Base-by-base conservation (phyloP, 1,284 basidiomycete genomes). In the Kwoniella shivajii region DNA sequence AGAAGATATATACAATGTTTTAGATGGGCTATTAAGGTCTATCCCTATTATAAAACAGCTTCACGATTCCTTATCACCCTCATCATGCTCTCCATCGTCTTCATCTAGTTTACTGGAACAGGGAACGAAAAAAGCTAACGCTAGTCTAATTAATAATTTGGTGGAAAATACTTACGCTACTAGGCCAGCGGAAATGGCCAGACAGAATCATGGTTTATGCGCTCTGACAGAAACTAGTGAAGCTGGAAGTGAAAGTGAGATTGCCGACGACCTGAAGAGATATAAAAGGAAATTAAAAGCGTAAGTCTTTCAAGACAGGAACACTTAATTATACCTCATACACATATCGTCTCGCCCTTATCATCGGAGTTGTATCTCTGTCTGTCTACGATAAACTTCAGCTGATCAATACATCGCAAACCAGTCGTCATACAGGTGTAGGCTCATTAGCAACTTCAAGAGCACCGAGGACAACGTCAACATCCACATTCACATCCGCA, bases 201-300 rank as follows among this genome's bases (percentile, higher is more conserved):
- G 55, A 7, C 56, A 55, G 20, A 46, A 52, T 27, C 53, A 55
- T 10, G 61, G 59, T 18, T 54, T 74, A 24, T 62, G 60, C 11
- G 46, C 56, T n/a, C 37, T 72, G 33, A 51, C 50, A 1, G 72
- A 74, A 57, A 56, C 56, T 3, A 61, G 53, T 5, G 71, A 69
- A 37, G 51, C 50, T 33, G 69, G 39, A n/a, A 47, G 43, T 20
- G 57, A 55, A 33, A 31, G 27, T 34, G 47, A 42, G 7, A 43
- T 43, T 16, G 42, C 22, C 43, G 30, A 37, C 11, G 57, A 50
- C 14, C 18, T 37, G 6, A 48, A 49, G n/a, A 37, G 31, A 11
- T 38, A 33, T 14, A 44, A 44, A 18, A 39, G 38, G 30, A 49
- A 20, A 29, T 43, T 41, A 4, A 37, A 41, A 48, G 54, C 43